Percentiles rank a stretch among this genome's conserved stretches.
Evolutionary conservation across 345 rosid species (phyloP).

Genomic region (Salix suchowensis): DNA sequence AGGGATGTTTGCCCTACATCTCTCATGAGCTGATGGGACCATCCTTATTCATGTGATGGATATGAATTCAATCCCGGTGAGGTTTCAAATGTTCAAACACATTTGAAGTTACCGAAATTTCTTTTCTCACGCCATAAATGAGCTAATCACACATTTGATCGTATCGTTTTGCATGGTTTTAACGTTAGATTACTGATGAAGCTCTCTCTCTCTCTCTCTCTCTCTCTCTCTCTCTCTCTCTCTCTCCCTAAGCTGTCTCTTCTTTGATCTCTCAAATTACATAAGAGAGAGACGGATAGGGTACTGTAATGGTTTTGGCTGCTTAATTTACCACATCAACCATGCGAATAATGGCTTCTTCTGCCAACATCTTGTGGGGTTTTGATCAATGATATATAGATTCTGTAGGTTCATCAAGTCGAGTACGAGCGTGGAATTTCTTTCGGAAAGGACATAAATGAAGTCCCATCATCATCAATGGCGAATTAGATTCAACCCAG

Average conservation of each 20-base stretch:
- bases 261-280: too few relatives aligned
- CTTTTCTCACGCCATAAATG: too few relatives aligned
- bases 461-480: neutral
- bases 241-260: too few relatives aligned
- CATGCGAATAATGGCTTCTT: neutral
- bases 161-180: neutral
- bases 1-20: neutral
- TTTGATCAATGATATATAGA: neutral
- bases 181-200: too few relatives aligned
- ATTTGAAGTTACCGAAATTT: too few relatives aligned
- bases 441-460: neutral
- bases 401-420: neutral
- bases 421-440: neutral
- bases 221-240: too few relatives aligned
- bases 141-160: too few relatives aligned
- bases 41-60: neutral
- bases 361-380: neutral
- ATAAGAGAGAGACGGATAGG: fast-evolving
- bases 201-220: too few relatives aligned
- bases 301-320: neutral
- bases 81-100: neutral
- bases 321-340: neutral
- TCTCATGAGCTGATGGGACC: neutral
- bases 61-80: neutral
- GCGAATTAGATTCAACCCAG: neutral